Conservation (phyloP, 129 eudicot genomes). For the Chrysanthemum seticuspe region DNA sequence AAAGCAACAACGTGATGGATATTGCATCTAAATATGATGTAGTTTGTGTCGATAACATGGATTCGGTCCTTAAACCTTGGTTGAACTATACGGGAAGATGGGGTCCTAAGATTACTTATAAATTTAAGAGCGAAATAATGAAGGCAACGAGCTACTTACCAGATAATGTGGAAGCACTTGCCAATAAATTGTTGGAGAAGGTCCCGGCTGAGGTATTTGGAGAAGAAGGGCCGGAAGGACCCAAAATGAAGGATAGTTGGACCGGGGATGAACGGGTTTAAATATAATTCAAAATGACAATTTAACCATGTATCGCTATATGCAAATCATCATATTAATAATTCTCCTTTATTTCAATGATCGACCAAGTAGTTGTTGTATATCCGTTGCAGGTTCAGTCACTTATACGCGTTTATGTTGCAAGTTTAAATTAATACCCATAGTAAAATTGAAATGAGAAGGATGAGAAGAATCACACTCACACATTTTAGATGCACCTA, state of each 20-base stretch:
- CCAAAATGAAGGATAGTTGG: constrained; percentile 31
- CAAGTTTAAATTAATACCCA: too few relatives aligned
- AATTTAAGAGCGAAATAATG: neutral
- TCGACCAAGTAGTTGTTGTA: neutral
- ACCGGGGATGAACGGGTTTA: constrained; percentile 22
- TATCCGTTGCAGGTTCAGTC: neutral
- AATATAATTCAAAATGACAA: neutral
- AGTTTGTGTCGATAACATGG: constrained; percentile 15
- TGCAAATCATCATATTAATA: constrained; percentile 7
- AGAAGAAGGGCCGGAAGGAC: constrained; percentile 40
- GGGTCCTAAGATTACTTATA: constrained; percentile 34
- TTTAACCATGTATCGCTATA: neutral
- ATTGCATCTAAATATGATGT: constrained; percentile 20
- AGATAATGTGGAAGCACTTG: neutral
- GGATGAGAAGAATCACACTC: too few relatives aligned
- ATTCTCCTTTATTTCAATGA: neutral
- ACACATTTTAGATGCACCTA: too few relatives aligned
- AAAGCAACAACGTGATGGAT: constrained; percentile 29
- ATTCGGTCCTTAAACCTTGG: constrained; percentile 13
- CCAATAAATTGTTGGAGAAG: neutral
- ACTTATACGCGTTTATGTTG: too few relatives aligned
- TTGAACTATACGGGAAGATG: constrained; percentile 37
- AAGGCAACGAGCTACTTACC: constrained; percentile 5
- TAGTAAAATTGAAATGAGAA: too few relatives aligned
- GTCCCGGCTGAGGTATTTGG: constrained; percentile 31